Conservation (phyloP, 768 basidiomycete genomes). For the Steccherinum ochraceum region DNA sequence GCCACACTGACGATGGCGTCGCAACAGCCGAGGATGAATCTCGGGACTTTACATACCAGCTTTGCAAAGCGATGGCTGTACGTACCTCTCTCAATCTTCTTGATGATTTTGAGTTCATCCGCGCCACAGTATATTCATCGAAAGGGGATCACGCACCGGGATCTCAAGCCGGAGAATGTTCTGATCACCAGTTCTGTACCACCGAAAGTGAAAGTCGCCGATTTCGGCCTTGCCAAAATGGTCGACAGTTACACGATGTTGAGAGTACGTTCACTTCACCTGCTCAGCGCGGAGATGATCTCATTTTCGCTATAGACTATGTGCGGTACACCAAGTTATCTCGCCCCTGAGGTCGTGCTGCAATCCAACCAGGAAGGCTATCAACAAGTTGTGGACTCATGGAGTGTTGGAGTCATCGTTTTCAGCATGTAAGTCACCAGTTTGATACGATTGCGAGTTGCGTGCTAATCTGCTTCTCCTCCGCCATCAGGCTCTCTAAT, state of each 20-base stretch:
- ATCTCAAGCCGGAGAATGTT: conserved; percentile 92
- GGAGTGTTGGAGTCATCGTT: conserved; percentile 94
- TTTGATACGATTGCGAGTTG: not conserved
- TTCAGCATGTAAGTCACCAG: conserved; percentile 70
- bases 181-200: conserved; percentile 69
- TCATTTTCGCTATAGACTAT: conserved; percentile 51
- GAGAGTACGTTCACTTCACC: conserved; percentile 38
- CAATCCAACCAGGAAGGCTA: conserved; percentile 68
- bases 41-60: conserved; percentile 70
- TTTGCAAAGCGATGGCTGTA: conserved; percentile 76
- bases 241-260: conserved; percentile 75
- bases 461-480: not conserved
- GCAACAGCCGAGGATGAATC: conserved; percentile 46
- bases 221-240: conserved; percentile 95
- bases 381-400: conserved; percentile 86
- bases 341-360: conserved; percentile 87
- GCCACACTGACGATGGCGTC: not conserved
- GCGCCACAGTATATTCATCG: conserved; percentile 53
- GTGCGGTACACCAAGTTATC: conserved; percentile 94
- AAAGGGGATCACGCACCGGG: conserved; percentile 83
- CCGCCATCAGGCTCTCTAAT: conserved; percentile 65
- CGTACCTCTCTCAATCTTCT: conserved; percentile 16
- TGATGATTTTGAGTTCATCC: not conserved
- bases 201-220: conserved; percentile 82
- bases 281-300: conserved; percentile 5